Conservation (phyloP, 2,329 filamentous ascomycete species). For the Escovopsis weberi region DNA sequence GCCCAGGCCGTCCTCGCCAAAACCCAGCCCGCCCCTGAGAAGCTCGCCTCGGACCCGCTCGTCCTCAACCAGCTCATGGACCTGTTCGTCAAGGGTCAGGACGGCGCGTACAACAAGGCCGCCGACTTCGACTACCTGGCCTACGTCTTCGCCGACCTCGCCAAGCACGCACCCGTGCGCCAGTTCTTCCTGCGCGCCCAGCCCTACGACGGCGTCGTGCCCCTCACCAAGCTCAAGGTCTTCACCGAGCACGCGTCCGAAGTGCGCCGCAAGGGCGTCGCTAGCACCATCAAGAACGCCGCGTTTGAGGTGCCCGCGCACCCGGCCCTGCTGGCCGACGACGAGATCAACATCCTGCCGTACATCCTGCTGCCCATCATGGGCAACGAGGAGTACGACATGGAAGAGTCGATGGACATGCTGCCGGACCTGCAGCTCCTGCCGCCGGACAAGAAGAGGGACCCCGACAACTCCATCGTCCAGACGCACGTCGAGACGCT, state of each 20-base stretch:
- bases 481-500: conserved; percentile 83
- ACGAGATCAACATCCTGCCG: conserved; percentile 66
- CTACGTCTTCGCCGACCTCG: conserved; percentile 86
- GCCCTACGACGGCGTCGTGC: conserved; percentile 69
- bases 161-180: conserved; percentile 63
- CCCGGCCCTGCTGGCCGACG: conserved; percentile 51
- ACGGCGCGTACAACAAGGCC: conserved; percentile 66
- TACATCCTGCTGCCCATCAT: conserved; percentile 82
- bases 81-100: conserved; percentile 85
- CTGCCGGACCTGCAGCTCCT: conserved; percentile 80
- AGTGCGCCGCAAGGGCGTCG: conserved; percentile 83
- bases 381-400: conserved; percentile 74
- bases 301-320: conserved; percentile 72
- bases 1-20: conserved; percentile 54
- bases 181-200: conserved; percentile 62
- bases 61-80: conserved; percentile 88
- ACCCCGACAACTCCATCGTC: conserved; percentile 61
- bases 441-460: conserved; percentile 76
- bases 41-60: conserved; percentile 55
- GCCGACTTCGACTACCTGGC: conserved; percentile 87
- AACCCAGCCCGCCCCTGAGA: conserved; percentile 52
- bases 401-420: conserved; percentile 78
- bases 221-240: conserved; percentile 80
- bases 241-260: conserved; percentile 84
- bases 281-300: conserved; percentile 86